A percentile compares a stretch with the other conserved stretches of the same genome.
These are phyloP conservation scores for Xylariales sp. DNA, from an alignment of 2,329 filamentous ascomycete species.

Conservation along the genomic window DNA sequence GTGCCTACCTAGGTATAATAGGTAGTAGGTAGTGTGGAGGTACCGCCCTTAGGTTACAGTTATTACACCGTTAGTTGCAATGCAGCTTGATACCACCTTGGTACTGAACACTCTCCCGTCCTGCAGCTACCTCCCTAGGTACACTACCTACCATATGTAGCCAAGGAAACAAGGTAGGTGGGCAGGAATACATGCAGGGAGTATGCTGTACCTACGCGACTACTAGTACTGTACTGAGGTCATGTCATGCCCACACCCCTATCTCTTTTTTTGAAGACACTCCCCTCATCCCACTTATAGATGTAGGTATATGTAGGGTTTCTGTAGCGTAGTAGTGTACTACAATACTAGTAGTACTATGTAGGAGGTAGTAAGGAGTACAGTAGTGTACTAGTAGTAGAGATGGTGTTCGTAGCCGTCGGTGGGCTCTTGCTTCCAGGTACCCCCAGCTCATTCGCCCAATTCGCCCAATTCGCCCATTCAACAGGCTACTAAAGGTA, in stretches of 20 bases:
- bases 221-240: no score
- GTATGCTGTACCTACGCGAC: not conserved
- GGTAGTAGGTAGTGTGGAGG: no score
- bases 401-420: no score
- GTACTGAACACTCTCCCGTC: slow-evolving; percentile 15
- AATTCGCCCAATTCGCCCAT: not conserved
- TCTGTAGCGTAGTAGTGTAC: no score
- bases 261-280: no score
- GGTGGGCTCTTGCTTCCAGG: slow-evolving; percentile 2
- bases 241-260: not conserved
- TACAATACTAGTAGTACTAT: not conserved
- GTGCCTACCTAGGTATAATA: no score
- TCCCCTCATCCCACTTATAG: no score
- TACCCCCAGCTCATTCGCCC: slow-evolving; percentile 1
- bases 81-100: slow-evolving; percentile 5
- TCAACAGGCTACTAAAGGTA: not conserved
- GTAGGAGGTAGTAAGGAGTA: no score
- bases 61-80: slow-evolving; percentile 6
- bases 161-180: not conserved
- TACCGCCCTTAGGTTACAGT: not conserved
- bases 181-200: slow-evolving; percentile 7
- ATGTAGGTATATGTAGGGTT: no score
- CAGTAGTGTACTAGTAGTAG: not conserved
- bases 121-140: not conserved
- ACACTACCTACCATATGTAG: not conserved